These are phyloP conservation scores for Seiridium unicorne DNA, from an alignment of 2,329 filamentous ascomycete genomes.

Conservation along the genomic window DNA sequence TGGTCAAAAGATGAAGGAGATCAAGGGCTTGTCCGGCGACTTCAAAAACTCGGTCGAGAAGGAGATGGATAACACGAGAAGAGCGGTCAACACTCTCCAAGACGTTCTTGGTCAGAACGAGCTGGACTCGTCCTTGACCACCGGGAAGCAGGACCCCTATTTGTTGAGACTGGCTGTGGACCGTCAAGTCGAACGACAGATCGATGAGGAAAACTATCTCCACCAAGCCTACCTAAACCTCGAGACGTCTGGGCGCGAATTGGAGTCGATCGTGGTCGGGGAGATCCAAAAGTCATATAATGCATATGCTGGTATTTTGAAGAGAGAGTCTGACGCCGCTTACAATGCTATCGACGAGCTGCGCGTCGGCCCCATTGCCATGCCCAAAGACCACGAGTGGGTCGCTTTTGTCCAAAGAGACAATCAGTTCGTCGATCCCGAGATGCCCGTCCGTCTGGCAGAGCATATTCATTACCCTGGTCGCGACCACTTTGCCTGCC, in stretches of 20 bases:
- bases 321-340: conserved; percentile 82
- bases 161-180: conserved; percentile 84
- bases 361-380: conserved; percentile 79
- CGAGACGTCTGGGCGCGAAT: conserved; percentile 88
- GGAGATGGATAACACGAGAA: conserved; percentile 83
- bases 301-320: conserved; percentile 86
- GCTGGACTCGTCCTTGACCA: conserved; percentile 69
- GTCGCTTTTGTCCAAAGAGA: conserved; percentile 75
- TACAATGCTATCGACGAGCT: conserved; percentile 78
- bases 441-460: conserved; percentile 71
- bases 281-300: conserved; percentile 99
- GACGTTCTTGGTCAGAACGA: conserved; percentile 80
- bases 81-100: conserved; percentile 76
- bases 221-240: conserved; percentile 96
- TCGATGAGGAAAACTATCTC: conserved; percentile 96
- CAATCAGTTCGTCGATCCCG: conserved; percentile 84
- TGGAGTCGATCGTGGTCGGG: conserved; percentile 93
- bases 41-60: conserved; percentile 97
- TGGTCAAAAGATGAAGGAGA: conserved; percentile 96
- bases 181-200: conserved; percentile 84
- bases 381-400: conserved; percentile 95
- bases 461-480: conserved; percentile 91
- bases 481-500: conserved; percentile 75
- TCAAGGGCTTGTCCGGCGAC: conserved; percentile 87
- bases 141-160: conserved; percentile 90